Conservation (phyloP, 1,284 basidiomycete species). For the Fomitopsis betulina region DNA sequence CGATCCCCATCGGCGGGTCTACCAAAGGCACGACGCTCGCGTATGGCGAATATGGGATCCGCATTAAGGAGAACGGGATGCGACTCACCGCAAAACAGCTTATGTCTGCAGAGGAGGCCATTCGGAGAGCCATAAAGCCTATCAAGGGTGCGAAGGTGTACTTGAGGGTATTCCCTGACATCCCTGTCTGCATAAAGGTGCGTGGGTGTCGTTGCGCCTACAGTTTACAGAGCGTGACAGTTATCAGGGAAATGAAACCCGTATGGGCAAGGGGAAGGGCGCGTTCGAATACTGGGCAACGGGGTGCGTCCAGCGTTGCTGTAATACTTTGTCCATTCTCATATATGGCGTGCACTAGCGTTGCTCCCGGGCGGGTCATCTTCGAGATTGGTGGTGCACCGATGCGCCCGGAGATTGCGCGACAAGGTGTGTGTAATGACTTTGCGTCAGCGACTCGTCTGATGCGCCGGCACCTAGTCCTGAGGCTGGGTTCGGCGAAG, state of each 20-base stretch:
- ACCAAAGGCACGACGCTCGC: constrained; percentile 92
- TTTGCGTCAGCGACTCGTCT: not conserved
- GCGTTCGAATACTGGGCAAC: constrained; percentile 98
- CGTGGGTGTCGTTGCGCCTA: constrained; percentile 9
- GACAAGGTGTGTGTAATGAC: constrained; percentile 65
- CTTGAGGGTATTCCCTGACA: constrained; percentile 92
- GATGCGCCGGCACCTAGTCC: constrained; percentile 43
- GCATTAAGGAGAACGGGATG: constrained; percentile 80
- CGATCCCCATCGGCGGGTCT: constrained; percentile 84
- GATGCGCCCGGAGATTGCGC: constrained; percentile 89
- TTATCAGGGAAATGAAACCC: constrained; percentile 89
- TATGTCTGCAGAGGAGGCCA: constrained; percentile 80
- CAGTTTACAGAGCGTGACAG: not conserved
- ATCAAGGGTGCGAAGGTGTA: constrained; percentile 90
- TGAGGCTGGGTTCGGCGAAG: constrained; percentile 87
- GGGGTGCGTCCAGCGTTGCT: constrained; percentile 47
- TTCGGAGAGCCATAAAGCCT: constrained; percentile 88
- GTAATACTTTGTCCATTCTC: not conserved
- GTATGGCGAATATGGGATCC: constrained; percentile 88
- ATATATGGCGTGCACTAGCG: constrained; percentile 41
- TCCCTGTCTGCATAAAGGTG: constrained; percentile 96
- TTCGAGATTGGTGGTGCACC: constrained; percentile 93
- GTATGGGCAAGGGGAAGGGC: constrained; percentile 99
- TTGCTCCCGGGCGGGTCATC: constrained; percentile 88
- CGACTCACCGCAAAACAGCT: constrained; percentile 93